These are phyloP conservation scores for Stachybotrys echinatus DNA, from an alignment of 2,329 filamentous ascomycete genomes.

Conservation along the genomic window DNA sequence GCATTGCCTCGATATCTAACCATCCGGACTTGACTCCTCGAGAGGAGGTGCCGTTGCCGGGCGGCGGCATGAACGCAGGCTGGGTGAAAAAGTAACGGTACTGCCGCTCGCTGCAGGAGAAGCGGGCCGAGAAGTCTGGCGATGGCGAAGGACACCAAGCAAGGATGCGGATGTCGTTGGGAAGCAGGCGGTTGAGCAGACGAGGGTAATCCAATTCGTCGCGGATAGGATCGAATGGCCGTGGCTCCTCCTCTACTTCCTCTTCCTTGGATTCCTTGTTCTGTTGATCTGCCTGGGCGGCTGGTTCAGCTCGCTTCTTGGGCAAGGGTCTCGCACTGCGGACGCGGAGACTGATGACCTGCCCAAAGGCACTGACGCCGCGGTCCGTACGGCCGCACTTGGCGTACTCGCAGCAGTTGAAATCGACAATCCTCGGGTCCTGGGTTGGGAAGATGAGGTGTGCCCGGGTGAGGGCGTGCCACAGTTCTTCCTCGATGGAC, in stretches of 20 bases:
- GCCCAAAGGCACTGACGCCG: slow-evolving; percentile 94
- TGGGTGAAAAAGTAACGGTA: slow-evolving; percentile 99
- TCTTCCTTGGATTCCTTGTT: slow-evolving; percentile 16
- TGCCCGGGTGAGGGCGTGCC: slow-evolving; percentile 81
- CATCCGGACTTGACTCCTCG: slow-evolving; percentile 56
- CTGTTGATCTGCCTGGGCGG: slow-evolving; percentile 5
- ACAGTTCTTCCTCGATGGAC: slow-evolving; percentile 88
- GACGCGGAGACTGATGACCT: slow-evolving; percentile 81
- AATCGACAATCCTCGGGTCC: slow-evolving; percentile 61
- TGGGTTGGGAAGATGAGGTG: slow-evolving; percentile 69
- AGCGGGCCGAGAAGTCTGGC: slow-evolving; percentile 78
- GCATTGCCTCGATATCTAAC: slow-evolving; percentile 86
- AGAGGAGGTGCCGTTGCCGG: slow-evolving; percentile 12
- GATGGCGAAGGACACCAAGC: slow-evolving; percentile 90
- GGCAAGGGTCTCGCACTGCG: slow-evolving; percentile 68
- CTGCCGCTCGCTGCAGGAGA: slow-evolving; percentile 83
- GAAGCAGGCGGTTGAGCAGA: slow-evolving; percentile 81
- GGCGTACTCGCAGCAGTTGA: slow-evolving; percentile 81
- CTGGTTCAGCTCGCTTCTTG: slow-evolving; percentile 15
- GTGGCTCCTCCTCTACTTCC: slow-evolving; percentile 8
- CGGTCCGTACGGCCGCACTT: slow-evolving; percentile 93
- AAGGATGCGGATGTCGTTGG: slow-evolving; percentile 81
- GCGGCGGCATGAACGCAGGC: slow-evolving; percentile 70
- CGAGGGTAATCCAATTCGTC: slow-evolving; percentile 83
- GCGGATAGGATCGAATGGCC: slow-evolving; percentile 57